Evolutionary conservation across 169 alveolate species (phyloP), one percentile per base, ranked within the genome.

Genomic region (Babesia ovata): DNA sequence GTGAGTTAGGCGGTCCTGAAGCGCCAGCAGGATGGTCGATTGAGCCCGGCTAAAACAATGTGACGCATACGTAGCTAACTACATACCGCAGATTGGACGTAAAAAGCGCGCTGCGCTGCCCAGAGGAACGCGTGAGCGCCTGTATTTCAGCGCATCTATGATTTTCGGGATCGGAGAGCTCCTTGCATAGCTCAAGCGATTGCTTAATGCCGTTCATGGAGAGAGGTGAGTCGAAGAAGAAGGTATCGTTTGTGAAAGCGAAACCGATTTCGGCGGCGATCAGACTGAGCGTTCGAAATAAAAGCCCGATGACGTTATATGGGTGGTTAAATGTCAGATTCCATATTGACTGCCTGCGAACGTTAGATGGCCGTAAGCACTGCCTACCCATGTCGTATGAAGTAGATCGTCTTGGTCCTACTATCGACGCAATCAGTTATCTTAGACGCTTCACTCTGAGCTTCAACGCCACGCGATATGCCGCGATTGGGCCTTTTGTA

Each of bases 211-310:
- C 90, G 50, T 49, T 62, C 33, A 62, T 45, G 29, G 81, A 59
- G 29, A 83, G 83, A 9, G 90, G 90, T 22, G 90, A 74, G 57
- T 83, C 90, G 53, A 36, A 83, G 9, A 75, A 22, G 42, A 73
- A 70, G 62, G 63, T 70, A 44, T 83, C 86, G 39, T 73, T 74
- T 6, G 90, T 74, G 50, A 70, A 61, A 11, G 58, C 17, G 26
- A 83, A 53, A 21, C 39, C 48, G 13, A 63, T 11, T 24, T 83
- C 90, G 39, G 59, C 39, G 45, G 42, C 22, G 12, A 65, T 14
- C 19, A 75, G 42, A 10, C 71, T 11, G 4, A 83, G 21, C 17
- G 66, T 54, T 9, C 60, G 54, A 4, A 42, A 49, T 8, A 83
- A 14, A 9, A 73, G 28, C 26, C n/a, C n/a, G 36, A 83, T 57